These are phyloP conservation scores for Fragilariopsis cylindrus DNA, from an alignment of 108 stramenopile species.

Conservation along the genomic window DNA sequence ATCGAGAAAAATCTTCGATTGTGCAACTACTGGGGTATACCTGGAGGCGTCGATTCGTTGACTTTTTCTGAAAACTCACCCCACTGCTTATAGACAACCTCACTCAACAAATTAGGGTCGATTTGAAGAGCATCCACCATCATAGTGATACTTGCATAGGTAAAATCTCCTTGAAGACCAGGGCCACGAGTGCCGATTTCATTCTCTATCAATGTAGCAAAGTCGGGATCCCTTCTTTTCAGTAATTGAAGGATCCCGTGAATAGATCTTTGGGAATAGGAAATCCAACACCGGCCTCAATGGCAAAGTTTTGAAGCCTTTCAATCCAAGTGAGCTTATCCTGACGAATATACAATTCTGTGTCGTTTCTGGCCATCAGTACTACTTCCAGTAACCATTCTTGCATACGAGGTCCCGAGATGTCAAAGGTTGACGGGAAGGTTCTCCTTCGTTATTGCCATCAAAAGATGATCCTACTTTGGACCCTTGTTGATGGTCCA, in stretches of 20 bases:
- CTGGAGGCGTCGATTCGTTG: slow-evolving; percentile 3
- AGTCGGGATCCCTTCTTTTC: neutral
- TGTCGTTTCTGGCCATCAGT: slow-evolving; percentile 2
- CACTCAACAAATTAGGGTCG: neutral
- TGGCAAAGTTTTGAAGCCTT: slow-evolving; percentile 9
- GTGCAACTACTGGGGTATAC: slow-evolving; percentile 5
- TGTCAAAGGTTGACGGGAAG: neutral
- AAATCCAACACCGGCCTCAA: slow-evolving; percentile 8
- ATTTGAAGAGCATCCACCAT: slow-evolving; percentile 1
- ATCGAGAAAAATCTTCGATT: slow-evolving; percentile 7
- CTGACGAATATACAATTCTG: neutral
- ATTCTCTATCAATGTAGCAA: neutral
- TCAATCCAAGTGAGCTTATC: slow-evolving; percentile 17
- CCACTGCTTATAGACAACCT: slow-evolving; percentile 1
- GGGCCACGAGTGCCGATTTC: slow-evolving; percentile 13
- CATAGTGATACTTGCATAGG: slow-evolving; percentile 13
- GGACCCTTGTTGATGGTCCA: neutral
- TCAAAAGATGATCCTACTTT: neutral
- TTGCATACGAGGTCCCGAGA: slow-evolving; percentile 3
- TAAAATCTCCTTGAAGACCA: slow-evolving; percentile 6
- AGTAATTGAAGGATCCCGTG: slow-evolving; percentile 1
- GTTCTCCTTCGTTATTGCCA: neutral
- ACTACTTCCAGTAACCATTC: slow-evolving; percentile 19
- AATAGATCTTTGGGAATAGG: slow-evolving; percentile 12
- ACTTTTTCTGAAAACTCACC: neutral